These are phyloP conservation scores for Ephemerocybe angulata DNA, from an alignment of 768 basidiomycete species.

Conservation along the genomic window DNA sequence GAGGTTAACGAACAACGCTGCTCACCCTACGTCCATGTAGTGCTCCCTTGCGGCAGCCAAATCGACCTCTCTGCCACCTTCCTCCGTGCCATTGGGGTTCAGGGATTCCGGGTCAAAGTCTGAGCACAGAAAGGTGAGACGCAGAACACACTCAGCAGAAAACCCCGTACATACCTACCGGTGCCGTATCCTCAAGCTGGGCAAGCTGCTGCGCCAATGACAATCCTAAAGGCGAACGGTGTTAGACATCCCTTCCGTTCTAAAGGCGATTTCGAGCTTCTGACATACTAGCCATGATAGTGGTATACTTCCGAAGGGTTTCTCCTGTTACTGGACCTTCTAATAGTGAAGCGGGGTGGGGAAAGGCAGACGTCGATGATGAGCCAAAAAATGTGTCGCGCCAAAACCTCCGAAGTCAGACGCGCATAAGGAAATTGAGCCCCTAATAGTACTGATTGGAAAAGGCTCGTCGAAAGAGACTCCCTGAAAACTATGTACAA, in stretches of 20 bases:
- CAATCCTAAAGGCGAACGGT: slow-evolving; percentile 29
- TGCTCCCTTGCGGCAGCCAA: slow-evolving; percentile 55
- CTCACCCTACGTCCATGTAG: slow-evolving; percentile 83
- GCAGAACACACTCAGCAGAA: background rate
- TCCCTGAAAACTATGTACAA: background rate
- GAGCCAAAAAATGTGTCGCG: background rate
- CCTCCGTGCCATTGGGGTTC: slow-evolving; percentile 48
- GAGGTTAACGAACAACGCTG: slow-evolving; percentile 7
- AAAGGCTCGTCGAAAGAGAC: background rate
- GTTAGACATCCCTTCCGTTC: background rate
- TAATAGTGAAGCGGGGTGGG: too few species aligned
- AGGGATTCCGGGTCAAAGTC: slow-evolving; percentile 77
- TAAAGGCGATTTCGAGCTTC: background rate
- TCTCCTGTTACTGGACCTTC: too few species aligned
- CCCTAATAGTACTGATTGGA: background rate
- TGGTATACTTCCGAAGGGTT: background rate
- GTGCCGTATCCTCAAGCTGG: slow-evolving; percentile 68
- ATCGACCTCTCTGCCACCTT: slow-evolving; percentile 35
- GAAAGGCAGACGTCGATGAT: background rate
- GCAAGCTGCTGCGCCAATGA: slow-evolving; percentile 80
- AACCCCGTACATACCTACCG: slow-evolving; percentile 48
- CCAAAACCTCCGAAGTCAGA: background rate
- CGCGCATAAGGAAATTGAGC: background rate
- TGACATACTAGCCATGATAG: slow-evolving; percentile 3
- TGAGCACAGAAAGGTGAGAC: slow-evolving; percentile 20